Conservation (phyloP, 495 filamentous ascomycete genomes). For the Lindgomyces ingoldianus region DNA sequence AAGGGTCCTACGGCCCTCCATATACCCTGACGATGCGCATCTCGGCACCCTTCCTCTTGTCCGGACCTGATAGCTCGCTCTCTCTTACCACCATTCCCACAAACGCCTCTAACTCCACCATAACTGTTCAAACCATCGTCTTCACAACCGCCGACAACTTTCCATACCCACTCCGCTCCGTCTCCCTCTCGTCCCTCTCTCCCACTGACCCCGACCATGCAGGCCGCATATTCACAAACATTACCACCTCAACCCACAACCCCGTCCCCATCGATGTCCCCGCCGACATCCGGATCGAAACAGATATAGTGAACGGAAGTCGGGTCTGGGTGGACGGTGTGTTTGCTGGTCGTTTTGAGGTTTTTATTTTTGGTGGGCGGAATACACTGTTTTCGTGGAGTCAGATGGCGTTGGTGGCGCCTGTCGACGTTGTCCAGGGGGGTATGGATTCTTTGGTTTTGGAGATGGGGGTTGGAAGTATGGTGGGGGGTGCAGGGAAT, state of each 20-base stretch:
- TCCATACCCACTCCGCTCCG: constrained; percentile 54
- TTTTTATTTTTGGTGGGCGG: constrained; percentile 56
- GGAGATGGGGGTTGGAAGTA: constrained; percentile 24
- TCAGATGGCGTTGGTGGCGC: constrained; percentile 61
- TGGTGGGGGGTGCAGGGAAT: constrained; percentile 3
- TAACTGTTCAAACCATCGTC: constrained; percentile 42
- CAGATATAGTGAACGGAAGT: constrained; percentile 49
- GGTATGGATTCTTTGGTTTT: constrained; percentile 32
- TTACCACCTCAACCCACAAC: constrained; percentile 43
- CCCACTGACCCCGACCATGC: constrained; percentile 42
- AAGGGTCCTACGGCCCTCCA: constrained; percentile 57
- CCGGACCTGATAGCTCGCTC: constrained; percentile 46
- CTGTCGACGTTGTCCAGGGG: constrained; percentile 46
- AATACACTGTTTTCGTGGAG: constrained; percentile 56
- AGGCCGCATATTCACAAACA: constrained; percentile 48
- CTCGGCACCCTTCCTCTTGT: constrained; percentile 49
- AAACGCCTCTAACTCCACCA: constrained; percentile 13
- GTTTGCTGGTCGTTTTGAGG: constrained; percentile 56
- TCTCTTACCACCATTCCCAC: constrained; percentile 39
- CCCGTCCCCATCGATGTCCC: constrained; percentile 33
- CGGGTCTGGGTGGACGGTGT: constrained; percentile 51
- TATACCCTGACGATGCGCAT: constrained; percentile 50
- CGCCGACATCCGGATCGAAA: constrained; percentile 42
- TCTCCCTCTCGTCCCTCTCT: constrained; percentile 43
- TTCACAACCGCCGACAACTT: constrained; percentile 54